Percentiles rank a stretch among this genome's conserved stretches.
Evolutionary conservation across 371 early-diverging fungal species (phyloP).

Genomic region (Mortierella sp.): DNA sequence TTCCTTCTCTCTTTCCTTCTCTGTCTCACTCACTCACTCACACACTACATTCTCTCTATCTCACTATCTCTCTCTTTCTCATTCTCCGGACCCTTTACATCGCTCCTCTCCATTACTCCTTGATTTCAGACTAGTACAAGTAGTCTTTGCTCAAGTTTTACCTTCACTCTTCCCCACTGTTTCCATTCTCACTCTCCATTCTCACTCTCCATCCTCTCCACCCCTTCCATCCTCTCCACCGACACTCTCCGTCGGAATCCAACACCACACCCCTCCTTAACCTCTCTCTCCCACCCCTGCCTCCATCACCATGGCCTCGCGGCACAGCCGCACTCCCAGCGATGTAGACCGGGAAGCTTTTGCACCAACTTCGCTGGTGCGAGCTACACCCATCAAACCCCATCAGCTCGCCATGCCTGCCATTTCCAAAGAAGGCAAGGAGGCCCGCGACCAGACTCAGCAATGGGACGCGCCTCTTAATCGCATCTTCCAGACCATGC

Average conservation of each 20-base stretch:
- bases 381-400: constrained; percentile 45
- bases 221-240: too few relatives aligned
- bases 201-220: neutral
- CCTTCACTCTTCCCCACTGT: neutral
- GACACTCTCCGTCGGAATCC: too few relatives aligned
- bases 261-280: neutral
- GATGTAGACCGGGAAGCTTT: constrained; percentile 32
- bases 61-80: neutral
- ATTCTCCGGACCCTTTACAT: too few relatives aligned
- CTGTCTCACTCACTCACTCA: neutral
- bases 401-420: constrained; percentile 36
- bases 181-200: neutral
- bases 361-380: constrained; percentile 10
- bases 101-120: neutral
- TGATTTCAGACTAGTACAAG: neutral
- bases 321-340: constrained; percentile 44
- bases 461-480: constrained; percentile 46
- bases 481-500: constrained; percentile 48
- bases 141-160: neutral
- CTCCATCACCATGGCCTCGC: constrained; percentile 23
- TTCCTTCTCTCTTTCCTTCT: neutral
- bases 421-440: constrained; percentile 44
- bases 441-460: constrained; percentile 42
- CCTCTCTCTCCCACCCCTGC: neutral
- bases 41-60: neutral